phyloP scores from a whole-genome alignment of 75 land plant genomes.

The Picea sitchensis region DNA sequence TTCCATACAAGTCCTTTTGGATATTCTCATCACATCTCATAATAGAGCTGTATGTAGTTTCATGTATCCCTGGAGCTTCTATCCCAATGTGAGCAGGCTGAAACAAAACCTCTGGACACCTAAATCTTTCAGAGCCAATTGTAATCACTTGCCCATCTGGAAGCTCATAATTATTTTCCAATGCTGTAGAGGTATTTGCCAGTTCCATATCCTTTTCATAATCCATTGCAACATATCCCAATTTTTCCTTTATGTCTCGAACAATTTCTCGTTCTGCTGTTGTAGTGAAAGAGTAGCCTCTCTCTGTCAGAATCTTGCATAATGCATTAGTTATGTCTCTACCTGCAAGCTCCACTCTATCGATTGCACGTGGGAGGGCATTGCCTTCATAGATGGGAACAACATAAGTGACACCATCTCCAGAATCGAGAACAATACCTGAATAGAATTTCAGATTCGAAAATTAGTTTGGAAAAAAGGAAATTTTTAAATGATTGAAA shows the following conservation, averaged over 20 bases:
- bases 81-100: slow-evolving; percentile 50
- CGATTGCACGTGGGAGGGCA: slow-evolving; percentile 46
- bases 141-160: slow-evolving; percentile 58
- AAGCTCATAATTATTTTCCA: slow-evolving; percentile 50
- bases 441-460: background rate
- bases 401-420: slow-evolving; percentile 61
- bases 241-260: slow-evolving; percentile 48
- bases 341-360: slow-evolving; percentile 50
- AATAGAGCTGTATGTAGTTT: slow-evolving; percentile 48
- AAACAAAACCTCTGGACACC: slow-evolving; percentile 59
- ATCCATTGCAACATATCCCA: slow-evolving; percentile 46
- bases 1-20: slow-evolving; percentile 49
- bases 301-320: slow-evolving; percentile 53
- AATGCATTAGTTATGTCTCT: slow-evolving; percentile 48
- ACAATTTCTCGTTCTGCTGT: slow-evolving; percentile 51
- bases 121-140: slow-evolving; percentile 55
- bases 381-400: slow-evolving; percentile 58
- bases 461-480: background rate
- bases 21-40: slow-evolving; percentile 67
- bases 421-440: slow-evolving; percentile 45
- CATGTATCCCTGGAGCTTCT: slow-evolving; percentile 51
- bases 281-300: slow-evolving; percentile 54
- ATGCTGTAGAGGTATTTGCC: slow-evolving; percentile 23
- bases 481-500: no score
- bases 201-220: slow-evolving; percentile 52